Conservation (phyloP, 2,329 filamentous ascomycete genomes). For the Metarhizium robertsii region DNA sequence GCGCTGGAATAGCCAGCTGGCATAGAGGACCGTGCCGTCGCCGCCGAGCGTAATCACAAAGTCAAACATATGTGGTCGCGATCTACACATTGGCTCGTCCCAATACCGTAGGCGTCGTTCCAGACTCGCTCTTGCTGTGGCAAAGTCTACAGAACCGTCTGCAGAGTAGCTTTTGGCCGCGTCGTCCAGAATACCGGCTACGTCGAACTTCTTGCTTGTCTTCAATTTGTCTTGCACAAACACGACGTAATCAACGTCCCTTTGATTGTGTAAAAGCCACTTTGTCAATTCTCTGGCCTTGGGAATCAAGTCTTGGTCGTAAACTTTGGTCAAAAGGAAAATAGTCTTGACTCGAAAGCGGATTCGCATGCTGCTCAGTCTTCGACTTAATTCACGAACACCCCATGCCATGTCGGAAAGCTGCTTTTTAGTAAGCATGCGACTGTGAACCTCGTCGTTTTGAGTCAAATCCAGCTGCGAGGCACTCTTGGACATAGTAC, state of each 20-base stretch:
- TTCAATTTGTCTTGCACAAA: constrained; percentile 74
- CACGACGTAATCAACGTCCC: constrained; percentile 62
- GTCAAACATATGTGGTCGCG: constrained; percentile 80
- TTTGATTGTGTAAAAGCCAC: constrained; percentile 70
- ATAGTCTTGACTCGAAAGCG: constrained; percentile 74
- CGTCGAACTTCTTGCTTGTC: constrained; percentile 64
- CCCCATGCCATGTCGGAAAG: constrained; percentile 96
- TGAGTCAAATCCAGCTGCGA: constrained; percentile 30
- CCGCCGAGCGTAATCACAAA: constrained; percentile 88
- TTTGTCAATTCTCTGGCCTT: constrained; percentile 67
- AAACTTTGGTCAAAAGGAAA: constrained; percentile 85
- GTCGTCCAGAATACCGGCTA: constrained; percentile 56
- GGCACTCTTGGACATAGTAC: constrained; percentile 33
- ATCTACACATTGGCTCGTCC: constrained; percentile 68
- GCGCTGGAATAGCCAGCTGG: constrained; percentile 93
- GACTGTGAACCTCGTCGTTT: constrained; percentile 38
- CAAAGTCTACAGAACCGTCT: constrained; percentile 22
- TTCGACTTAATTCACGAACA: constrained; percentile 80
- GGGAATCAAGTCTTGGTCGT: constrained; percentile 69
- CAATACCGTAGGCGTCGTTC: constrained; percentile 64
- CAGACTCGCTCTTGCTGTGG: constrained; percentile 26
- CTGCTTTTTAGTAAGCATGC: constrained; percentile 91
- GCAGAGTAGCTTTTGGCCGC: constrained; percentile 35
- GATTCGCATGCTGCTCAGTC: constrained; percentile 72
- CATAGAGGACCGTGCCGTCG: constrained; percentile 94